These are phyloP conservation scores for Picochlorum sp. DNA, from an alignment of 139 green algal species.

Conservation along the genomic window DNA sequence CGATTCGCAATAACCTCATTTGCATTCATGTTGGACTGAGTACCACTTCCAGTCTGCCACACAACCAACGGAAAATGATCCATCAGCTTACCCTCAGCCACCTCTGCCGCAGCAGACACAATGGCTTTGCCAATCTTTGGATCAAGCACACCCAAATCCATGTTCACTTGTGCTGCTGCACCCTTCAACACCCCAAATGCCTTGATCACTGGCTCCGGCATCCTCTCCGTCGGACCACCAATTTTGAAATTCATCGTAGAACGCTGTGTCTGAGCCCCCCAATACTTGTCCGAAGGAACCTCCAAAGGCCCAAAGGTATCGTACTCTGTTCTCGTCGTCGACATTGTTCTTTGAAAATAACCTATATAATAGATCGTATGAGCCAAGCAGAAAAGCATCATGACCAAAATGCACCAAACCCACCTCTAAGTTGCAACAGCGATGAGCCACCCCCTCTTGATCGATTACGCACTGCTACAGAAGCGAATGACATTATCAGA, in stretches of 20 bases:
- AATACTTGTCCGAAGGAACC: slow-evolving; percentile 86
- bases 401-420: no score
- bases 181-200: slow-evolving; percentile 90
- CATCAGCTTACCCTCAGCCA: slow-evolving; percentile 71
- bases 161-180: slow-evolving; percentile 74
- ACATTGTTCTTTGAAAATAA: slow-evolving; percentile 9
- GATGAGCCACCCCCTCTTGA: no score
- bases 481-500: no score
- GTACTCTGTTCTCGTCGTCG: slow-evolving; percentile 49
- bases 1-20: slow-evolving; percentile 90
- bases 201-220: slow-evolving; percentile 83
- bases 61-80: slow-evolving; percentile 90
- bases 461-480: no score
- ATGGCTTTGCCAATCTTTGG: slow-evolving; percentile 52
- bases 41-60: slow-evolving; percentile 91
- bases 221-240: slow-evolving; percentile 75
- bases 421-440: no score
- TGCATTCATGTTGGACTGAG: slow-evolving; percentile 96
- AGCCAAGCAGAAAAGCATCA: no score
- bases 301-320: slow-evolving; percentile 82
- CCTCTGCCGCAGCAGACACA: slow-evolving; percentile 63
- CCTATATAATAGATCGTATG: no score
- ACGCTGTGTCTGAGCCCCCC: slow-evolving; percentile 96
- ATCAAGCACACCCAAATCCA: slow-evolving; percentile 53
- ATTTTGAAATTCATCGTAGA: slow-evolving; percentile 96